These are phyloP conservation scores for Oxytropis ochrocephala DNA, from an alignment of 306 rosid genomes.

Conservation along the genomic window DNA sequence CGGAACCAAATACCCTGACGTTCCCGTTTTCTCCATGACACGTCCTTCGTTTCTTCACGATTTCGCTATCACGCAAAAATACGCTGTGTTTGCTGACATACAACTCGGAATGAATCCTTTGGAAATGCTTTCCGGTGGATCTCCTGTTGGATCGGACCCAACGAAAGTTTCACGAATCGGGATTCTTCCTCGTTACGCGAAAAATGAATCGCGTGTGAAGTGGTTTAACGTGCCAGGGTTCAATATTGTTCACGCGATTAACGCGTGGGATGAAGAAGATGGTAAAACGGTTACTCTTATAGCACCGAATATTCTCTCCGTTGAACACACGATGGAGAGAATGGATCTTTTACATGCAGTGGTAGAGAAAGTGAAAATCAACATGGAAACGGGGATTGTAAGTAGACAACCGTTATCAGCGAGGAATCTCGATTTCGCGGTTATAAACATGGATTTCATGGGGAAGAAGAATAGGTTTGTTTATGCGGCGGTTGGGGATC, in stretches of 20 bases:
- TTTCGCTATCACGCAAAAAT: conserved; percentile 66
- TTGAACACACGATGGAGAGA: conserved; percentile 76
- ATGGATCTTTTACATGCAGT: conserved; percentile 57
- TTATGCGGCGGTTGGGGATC: conserved; percentile 79
- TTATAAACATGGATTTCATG: conserved; percentile 36
- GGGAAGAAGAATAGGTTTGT: conserved; percentile 50
- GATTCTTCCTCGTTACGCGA: conserved; percentile 57
- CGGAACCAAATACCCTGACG: conserved; percentile 55
- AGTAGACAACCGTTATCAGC: conserved; percentile 61
- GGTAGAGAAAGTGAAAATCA: conserved; percentile 64
- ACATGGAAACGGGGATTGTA: conserved; percentile 52
- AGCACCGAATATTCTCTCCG: conserved; percentile 73
- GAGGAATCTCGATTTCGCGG: conserved; percentile 63
- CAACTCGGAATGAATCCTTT: conserved; percentile 73
- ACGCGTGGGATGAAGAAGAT: conserved; percentile 86
- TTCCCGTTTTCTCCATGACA: conserved; percentile 66
- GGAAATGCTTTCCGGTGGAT: conserved; percentile 55
- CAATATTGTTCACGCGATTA: conserved; percentile 65
- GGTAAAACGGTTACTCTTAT: conserved; percentile 45
- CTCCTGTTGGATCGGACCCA: conserved; percentile 62
- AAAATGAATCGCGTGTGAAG: conserved; percentile 50
- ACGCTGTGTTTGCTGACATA: conserved; percentile 66
- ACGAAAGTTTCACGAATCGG: conserved; percentile 56
- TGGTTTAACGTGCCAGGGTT: conserved; percentile 92
- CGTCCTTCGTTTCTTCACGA: conserved; percentile 70